A percentile compares a stretch with the other conserved stretches of the same genome.
phyloP scores from a whole-genome alignment of 768 basidiomycete genomes.

The Mycena filopes region DNA sequence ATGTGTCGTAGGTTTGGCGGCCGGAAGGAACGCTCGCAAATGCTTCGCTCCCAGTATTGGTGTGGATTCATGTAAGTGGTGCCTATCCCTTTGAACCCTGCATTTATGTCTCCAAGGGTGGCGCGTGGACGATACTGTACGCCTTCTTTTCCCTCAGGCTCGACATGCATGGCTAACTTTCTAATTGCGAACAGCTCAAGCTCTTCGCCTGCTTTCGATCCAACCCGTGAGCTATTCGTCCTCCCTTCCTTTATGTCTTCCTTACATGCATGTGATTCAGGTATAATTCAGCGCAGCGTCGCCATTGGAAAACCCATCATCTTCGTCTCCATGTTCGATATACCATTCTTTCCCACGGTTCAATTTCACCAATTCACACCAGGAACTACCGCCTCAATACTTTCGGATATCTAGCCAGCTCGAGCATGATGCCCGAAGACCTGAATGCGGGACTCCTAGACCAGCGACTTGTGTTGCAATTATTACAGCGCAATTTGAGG shows the following conservation, averaged over 20 bases:
- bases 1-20: slow-evolving; percentile 45
- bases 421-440: slow-evolving; percentile 55
- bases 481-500: slow-evolving; percentile 72
- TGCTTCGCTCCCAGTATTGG: slow-evolving; percentile 49
- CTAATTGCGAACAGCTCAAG: too few species aligned
- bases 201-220: too few species aligned
- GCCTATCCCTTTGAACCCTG: too few species aligned
- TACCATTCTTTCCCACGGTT: not conserved
- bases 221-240: too few species aligned
- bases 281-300: slow-evolving; percentile 59
- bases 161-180: too few species aligned
- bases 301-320: slow-evolving; percentile 60
- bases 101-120: too few species aligned
- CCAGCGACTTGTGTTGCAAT: slow-evolving; percentile 66
- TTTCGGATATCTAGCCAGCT: slow-evolving; percentile 65
- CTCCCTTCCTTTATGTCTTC: too few species aligned
- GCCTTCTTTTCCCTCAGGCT: too few species aligned
- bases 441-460: slow-evolving; percentile 73
- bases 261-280: too few species aligned
- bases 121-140: too few species aligned
- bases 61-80: slow-evolving; percentile 52
- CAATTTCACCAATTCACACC: not conserved
- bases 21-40: slow-evolving; percentile 40
- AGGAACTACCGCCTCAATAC: slow-evolving; percentile 70
- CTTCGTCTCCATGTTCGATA: slow-evolving; percentile 61